Base-by-base conservation (phyloP, 1,284 basidiomycete genomes). In the Schizophyllum amplum region DNA sequence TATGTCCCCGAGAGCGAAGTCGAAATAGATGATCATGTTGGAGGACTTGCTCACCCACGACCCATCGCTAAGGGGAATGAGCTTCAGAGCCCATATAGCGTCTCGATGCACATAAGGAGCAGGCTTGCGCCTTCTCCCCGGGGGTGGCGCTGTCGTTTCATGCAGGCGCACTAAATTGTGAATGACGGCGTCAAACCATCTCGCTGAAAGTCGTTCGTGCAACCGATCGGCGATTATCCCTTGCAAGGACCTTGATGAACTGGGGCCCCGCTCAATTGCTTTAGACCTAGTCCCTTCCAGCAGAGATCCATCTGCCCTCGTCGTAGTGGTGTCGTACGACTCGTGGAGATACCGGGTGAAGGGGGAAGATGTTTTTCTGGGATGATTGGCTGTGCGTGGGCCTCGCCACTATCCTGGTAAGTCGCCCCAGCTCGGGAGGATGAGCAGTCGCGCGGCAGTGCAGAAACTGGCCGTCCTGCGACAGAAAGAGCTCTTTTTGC, bases 301-400 rank as follows among this genome's bases (percentile, higher is more conserved):
- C 54, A 60, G 58, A 53, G 25, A 63, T 22, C 59, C 64, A 15
- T 65, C 64, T 27, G 57, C 65, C 9, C 65, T 66, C 53, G 62
- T 60, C 51, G 62, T 57, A 33, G 59, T 59, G 11, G 47, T 59
- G 17, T 42, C 33, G 17, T 42, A 42, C 33, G 33, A 42, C 33
- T 9, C 11, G 33, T 42, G 33, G 7, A 42, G 33, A 17, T 42
- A 42, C 33, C 33, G 17, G 33, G 17, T 17, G 33, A 42, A 42
- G 11, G 33, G 33, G n/a, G n/a, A n/a, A 42, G 33, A 42, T 42
- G 17, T 42, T 42, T 2, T 17, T 42, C 33, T 17, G 33, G 33
- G 33, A 42, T 42, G 33, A 42, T 9, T 9, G 33, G 33, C 33
- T 42, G 11, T 9, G 33, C 17, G 33, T 42, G 11, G 7, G 11